Conservation (phyloP, 2,329 filamentous ascomycete species). For the Fusarium temperatum region DNA sequence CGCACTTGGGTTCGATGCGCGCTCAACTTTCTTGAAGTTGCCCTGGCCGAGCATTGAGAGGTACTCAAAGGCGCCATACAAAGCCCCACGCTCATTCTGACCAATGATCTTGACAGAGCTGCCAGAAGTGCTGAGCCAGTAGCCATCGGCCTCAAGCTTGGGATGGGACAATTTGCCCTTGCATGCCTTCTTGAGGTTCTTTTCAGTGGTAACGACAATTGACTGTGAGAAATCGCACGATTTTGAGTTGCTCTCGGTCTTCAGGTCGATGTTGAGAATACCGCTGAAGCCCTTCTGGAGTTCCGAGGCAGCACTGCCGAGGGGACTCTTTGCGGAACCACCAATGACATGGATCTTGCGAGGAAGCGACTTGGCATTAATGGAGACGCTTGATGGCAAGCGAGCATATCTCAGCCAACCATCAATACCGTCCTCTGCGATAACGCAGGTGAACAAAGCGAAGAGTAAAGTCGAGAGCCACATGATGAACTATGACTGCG, state of each 20-base stretch:
- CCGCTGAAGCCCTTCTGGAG: slow-evolving; percentile 64
- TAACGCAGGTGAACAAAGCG: slow-evolving; percentile 48
- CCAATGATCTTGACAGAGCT: slow-evolving; percentile 66
- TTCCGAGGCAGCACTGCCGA: slow-evolving; percentile 68
- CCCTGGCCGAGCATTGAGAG: slow-evolving; percentile 69
- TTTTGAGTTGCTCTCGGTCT: slow-evolving; percentile 40
- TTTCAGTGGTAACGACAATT: slow-evolving; percentile 19
- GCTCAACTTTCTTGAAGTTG: slow-evolving; percentile 58
- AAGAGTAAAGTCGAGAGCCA: slow-evolving; percentile 17
- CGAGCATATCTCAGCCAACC: slow-evolving; percentile 73
- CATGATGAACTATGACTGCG: slow-evolving; percentile 6
- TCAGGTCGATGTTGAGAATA: slow-evolving; percentile 62
- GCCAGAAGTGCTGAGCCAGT: slow-evolving; percentile 62
- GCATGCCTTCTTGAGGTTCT: slow-evolving; percentile 18
- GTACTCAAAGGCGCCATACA: slow-evolving; percentile 77
- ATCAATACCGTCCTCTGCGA: slow-evolving; percentile 67
- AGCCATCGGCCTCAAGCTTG: slow-evolving; percentile 65
- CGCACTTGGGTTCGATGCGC: slow-evolving; percentile 64
- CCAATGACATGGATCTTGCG: slow-evolving; percentile 63
- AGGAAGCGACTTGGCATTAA: slow-evolving; percentile 54
- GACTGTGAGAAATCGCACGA: slow-evolving; percentile 13
- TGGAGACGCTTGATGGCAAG: slow-evolving; percentile 46
- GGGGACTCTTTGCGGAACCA: slow-evolving; percentile 60
- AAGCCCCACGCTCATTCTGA: slow-evolving; percentile 71
- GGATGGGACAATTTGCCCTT: not conserved